Evolutionary conservation across 208 protist species (phyloP).

Genomic region (Naegleria gruberi): DNA sequence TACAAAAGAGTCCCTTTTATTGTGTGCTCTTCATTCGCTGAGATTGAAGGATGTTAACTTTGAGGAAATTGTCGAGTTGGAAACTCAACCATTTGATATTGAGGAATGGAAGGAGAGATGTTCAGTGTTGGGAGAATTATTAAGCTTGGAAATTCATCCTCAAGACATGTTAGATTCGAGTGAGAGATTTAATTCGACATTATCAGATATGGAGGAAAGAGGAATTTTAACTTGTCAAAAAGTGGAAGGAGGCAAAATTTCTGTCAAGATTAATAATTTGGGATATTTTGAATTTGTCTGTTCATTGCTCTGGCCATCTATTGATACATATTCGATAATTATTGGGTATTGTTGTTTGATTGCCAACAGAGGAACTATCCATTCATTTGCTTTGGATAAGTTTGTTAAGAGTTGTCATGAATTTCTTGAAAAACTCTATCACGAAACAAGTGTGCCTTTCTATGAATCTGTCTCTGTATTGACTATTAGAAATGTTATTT

Average conservation of each 20-base stretch:
- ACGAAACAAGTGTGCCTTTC: neutral
- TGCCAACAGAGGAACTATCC: neutral
- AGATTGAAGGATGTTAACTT: neutral
- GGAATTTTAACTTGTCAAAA: neutral
- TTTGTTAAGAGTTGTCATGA: neutral
- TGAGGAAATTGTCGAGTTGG: neutral
- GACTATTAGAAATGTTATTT: neutral
- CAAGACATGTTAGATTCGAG: neutral
- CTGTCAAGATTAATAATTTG: neutral
- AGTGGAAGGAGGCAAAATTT: neutral
- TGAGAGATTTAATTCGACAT: neutral
- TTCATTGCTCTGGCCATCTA: neutral
- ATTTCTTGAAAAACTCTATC: neutral
- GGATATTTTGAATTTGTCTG: neutral
- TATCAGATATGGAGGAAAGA: neutral
- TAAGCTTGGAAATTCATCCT: neutral
- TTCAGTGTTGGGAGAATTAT: neutral
- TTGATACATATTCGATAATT: neutral
- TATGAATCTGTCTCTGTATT: neutral
- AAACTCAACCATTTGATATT: neutral
- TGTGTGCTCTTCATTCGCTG: neutral
- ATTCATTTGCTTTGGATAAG: neutral
- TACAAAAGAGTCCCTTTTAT: neutral
- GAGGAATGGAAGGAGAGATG: neutral
- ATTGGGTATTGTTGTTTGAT: neutral